phyloP scores from a whole-genome alignment of 1,284 basidiomycete species.

The Sanghuangporus weigelae region DNA sequence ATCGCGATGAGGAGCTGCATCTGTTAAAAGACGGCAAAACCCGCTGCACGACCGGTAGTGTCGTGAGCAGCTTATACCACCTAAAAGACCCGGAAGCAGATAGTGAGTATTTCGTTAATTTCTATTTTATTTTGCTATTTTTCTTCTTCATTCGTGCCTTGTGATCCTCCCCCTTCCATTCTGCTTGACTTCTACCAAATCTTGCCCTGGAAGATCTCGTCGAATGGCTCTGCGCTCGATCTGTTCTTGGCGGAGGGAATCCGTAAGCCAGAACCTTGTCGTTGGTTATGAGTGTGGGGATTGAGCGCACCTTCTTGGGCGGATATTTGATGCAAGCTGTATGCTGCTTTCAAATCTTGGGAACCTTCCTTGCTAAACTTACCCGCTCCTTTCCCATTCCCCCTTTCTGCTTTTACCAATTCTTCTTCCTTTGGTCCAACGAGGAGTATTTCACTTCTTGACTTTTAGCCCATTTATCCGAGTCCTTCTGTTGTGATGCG shows the following conservation, averaged over 20 bases:
- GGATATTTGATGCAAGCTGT: neutral
- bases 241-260: neutral
- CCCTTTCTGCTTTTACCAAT: neutral
- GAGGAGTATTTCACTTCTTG: neutral
- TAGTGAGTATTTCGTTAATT: slow-evolving; percentile 4
- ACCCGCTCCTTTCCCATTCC: neutral
- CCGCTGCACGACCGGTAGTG: slow-evolving; percentile 81
- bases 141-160: neutral
- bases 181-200: neutral
- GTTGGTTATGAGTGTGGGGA: neutral
- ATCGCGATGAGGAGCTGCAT: slow-evolving; percentile 89
- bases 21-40: slow-evolving; percentile 93
- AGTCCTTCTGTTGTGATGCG: neutral
- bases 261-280: neutral
- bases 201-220: neutral
- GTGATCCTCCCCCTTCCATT: neutral
- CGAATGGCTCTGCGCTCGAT: neutral
- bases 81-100: slow-evolving; percentile 78
- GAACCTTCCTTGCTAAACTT: slow-evolving; percentile 3
- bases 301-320: neutral
- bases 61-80: slow-evolving; percentile 92
- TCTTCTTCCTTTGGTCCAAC: neutral
- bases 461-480: neutral
- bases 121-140: neutral
- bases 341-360: neutral